Base-by-base conservation (phyloP, 2,329 filamentous ascomycete genomes). In the Xylariaceae sp. region DNA sequence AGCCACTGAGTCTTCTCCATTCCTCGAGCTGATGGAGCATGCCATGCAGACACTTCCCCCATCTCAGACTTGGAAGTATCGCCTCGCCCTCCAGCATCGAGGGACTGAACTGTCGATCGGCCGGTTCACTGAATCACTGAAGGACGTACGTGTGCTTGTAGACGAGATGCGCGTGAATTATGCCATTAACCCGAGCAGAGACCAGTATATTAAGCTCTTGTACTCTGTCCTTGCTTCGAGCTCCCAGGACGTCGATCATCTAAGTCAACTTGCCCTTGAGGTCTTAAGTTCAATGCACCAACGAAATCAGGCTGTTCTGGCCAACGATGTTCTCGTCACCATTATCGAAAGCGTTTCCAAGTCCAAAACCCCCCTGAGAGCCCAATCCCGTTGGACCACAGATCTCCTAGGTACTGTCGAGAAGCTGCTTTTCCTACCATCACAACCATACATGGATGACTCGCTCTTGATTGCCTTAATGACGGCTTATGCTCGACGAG, bases 281-380 rank as follows among this genome's bases (percentile, higher is more conserved):
- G 59, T 80, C 11, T 61, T 79, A 7, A 62, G 68, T 12, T 72
- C 71, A 5, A 70, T 77, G 45, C 66, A 73, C 40, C 72, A 75
- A 54, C 72, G 76, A 9, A 71, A 73, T 15, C 62, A 76, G 48
- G 52, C 62, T 2, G 61, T 78, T 17, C 59, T 75, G 47, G 65
- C 68, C 27, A 65, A 73, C 48, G 72, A 78, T 22, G 64, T 84
- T 45, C 69, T 85, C 43, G 68, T 76, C 11, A 60, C 69, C 10
- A 65, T 80, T 32, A 71, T 80, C 12, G 71, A 74, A 47, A 62
- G 66, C 4, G 63, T 72, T 1, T 63, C 69, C 11, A 42, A 33
- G 11, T 0, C 57, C 65, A 46, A 27, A 27, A 27, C 4, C 22
- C 22, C 4, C 22, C 22, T n/a, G n/a, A 27, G 22, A 9, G 62